Evolutionary conservation across 2,329 filamentous ascomycete species (phyloP).

Genomic region (Aspergillus sp.): DNA sequence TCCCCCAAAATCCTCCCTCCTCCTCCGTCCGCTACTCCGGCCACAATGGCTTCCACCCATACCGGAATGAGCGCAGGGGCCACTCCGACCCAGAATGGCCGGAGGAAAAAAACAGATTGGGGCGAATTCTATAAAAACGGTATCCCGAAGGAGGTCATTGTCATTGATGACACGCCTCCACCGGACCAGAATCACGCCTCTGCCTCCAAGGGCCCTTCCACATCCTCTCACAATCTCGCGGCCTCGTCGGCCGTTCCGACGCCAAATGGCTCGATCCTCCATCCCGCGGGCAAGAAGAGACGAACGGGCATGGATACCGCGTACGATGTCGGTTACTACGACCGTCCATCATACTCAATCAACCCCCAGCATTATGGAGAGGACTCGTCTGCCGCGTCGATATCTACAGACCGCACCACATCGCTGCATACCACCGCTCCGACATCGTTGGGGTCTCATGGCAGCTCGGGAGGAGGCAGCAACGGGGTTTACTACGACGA

Average conservation of each 20-base stretch:
- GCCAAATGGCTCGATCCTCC: slow-evolving; percentile 21
- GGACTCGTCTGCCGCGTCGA: slow-evolving; percentile 59
- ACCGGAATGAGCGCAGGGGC: slow-evolving; percentile 29
- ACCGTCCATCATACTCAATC: slow-evolving; percentile 62
- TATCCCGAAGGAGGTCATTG: slow-evolving; percentile 73
- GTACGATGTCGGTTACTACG: slow-evolving; percentile 66
- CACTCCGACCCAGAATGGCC: slow-evolving; percentile 31
- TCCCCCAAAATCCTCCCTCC: slow-evolving; percentile 24
- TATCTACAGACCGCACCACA: slow-evolving; percentile 75
- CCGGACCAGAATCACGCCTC: slow-evolving; percentile 22
- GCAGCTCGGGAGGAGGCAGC: slow-evolving; percentile 39
- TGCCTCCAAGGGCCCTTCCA: slow-evolving; percentile 13
- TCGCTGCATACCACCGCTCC: slow-evolving; percentile 81
- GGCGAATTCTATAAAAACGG: slow-evolving; percentile 74
- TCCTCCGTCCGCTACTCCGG: slow-evolving; percentile 30
- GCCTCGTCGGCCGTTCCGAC: slow-evolving; percentile 20
- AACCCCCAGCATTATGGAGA: slow-evolving; percentile 60
- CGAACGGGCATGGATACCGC: slow-evolving; percentile 54
- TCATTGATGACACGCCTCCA: slow-evolving; percentile 62
- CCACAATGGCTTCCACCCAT: slow-evolving; percentile 31
- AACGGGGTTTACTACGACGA: slow-evolving; percentile 58
- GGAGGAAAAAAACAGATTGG: slow-evolving; percentile 64
- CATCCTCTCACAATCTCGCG: slow-evolving; percentile 14
- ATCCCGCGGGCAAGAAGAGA: slow-evolving; percentile 59
- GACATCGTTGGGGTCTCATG: slow-evolving; percentile 69